Conservation (phyloP, 1,284 basidiomycete species). For the Fomitopsis schrenkii region DNA sequence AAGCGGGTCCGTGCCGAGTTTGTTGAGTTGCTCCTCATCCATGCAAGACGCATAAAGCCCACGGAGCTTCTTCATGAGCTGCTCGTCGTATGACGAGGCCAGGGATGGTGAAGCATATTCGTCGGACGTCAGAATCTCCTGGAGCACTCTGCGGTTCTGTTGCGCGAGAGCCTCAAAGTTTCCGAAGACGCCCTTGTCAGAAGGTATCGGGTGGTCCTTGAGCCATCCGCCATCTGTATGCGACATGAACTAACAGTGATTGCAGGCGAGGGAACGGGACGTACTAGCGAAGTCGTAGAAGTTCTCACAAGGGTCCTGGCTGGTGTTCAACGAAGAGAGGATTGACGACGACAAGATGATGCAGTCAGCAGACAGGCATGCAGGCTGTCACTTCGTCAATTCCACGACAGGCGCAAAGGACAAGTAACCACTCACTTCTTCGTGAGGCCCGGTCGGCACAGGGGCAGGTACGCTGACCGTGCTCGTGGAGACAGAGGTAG, state of each 20-base stretch:
- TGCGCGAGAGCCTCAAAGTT: constrained; percentile 58
- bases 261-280: constrained; percentile 18
- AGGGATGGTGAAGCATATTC: constrained; percentile 19
- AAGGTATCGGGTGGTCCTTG: constrained; percentile 74
- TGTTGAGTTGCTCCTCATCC: constrained; percentile 64
- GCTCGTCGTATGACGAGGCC: constrained; percentile 45
- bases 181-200: constrained; percentile 73
- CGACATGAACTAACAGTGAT: neutral
- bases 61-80: constrained; percentile 77
- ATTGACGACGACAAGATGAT: constrained; percentile 83
- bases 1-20: constrained; percentile 61
- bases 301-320: constrained; percentile 91
- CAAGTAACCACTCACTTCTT: constrained; percentile 34
- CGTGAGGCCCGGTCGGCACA: constrained; percentile 42
- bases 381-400: neutral
- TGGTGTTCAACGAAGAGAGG: constrained; percentile 75
- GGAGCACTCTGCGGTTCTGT: constrained; percentile 63
- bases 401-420: too few species aligned
- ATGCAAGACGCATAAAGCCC: constrained; percentile 83
- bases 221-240: constrained; percentile 78
- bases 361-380: constrained; percentile 81
- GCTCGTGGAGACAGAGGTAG: constrained; percentile 18
- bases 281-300: constrained; percentile 90
- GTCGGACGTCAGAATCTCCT: constrained; percentile 39
- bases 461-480: constrained; percentile 25